These are phyloP conservation scores for Fraxinus angustifolia DNA, from an alignment of 305 asterid species.

Conservation along the genomic window DNA sequence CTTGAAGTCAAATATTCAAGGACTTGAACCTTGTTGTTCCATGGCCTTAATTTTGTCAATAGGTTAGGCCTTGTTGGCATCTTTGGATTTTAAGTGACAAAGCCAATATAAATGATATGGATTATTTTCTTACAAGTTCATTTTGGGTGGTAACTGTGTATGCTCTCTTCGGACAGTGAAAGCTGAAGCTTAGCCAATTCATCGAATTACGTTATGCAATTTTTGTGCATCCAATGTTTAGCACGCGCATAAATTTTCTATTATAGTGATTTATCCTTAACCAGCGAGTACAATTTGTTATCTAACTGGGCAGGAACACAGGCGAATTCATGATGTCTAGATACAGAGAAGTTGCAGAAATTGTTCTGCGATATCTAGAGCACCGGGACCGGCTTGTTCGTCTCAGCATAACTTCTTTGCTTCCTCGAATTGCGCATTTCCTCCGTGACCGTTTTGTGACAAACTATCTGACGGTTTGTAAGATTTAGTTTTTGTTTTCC, in stretches of 20 bases:
- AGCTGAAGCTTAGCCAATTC: neutral
- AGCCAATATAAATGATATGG: neutral
- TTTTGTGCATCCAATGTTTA: neutral
- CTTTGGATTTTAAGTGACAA: constrained; percentile 12
- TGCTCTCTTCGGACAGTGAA: constrained; percentile 12
- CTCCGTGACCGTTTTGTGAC: constrained; percentile 98
- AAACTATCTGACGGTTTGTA: constrained; percentile 79
- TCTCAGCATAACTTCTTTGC: constrained; percentile 95
- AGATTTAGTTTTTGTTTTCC: constrained; percentile 8
- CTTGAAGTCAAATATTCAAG: constrained; percentile 12
- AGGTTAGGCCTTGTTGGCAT: neutral
- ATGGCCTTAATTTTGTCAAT: constrained; percentile 9
- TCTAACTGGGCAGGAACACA: constrained; percentile 66
- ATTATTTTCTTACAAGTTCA: constrained; percentile 2
- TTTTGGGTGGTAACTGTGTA: constrained; percentile 3
- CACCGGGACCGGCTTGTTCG: constrained; percentile 96
- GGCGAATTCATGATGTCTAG: constrained; percentile 99
- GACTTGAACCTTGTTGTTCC: neutral
- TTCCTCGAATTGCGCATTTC: constrained; percentile 97
- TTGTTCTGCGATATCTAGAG: constrained; percentile 91
- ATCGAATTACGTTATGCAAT: neutral
- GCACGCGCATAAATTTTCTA: neutral
- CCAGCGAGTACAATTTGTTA: constrained; percentile 2
- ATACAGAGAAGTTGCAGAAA: constrained; percentile 97
- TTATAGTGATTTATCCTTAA: neutral